Base-by-base conservation (phyloP, 2,329 filamentous ascomycete species). In the Fusarium metavorans region DNA sequence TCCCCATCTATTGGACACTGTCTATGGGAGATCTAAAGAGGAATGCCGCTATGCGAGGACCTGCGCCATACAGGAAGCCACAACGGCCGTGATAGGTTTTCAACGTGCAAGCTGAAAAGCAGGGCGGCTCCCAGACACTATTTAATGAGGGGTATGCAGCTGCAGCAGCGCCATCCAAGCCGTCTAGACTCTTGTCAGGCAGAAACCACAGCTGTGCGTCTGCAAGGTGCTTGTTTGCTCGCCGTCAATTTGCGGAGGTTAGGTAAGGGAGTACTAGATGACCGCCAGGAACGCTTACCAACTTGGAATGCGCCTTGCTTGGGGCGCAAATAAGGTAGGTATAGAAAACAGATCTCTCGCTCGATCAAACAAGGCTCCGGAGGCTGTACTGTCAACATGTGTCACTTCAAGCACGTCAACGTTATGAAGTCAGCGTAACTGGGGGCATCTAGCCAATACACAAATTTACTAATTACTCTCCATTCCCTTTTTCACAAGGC, bases 161-260 rank as follows among this genome's bases (percentile, higher is more conserved):
- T 16, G 37, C 37, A 48, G 25, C 39, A n/a, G 25, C 18, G 35
- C 37, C 23, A 43, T 43, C 2, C 9, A 61, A 45, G 39, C 27
- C 27, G 45, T 61, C 58, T n/a, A 48, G 30, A 20, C 13, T 61
- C 11, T 30, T 23, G 37, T 35, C 18, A 34, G 25, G 27, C 27
- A 54, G 18, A 52, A 54, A 30, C 6, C 27, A 54, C 27, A 54
- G 48, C 6, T 14, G 27, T n/a, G 48, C 27, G 48, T 54, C 48
- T 54, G 48, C 48, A 32, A 6, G 48, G 48, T n/a, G 48, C 27
- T 7, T 13, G 27, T 54, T 54, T 20, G 27, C 27, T 54, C 48
- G 48, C 48, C 48, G 48, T 54, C 7, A 32, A 54, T 54, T 54
- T 54, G 48, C 48, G 48, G 48, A 54, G 48, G 48, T 32, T 20